phyloP scores from a whole-genome alignment of 176 grass and related monocot species.

The Oryza australiensis region DNA sequence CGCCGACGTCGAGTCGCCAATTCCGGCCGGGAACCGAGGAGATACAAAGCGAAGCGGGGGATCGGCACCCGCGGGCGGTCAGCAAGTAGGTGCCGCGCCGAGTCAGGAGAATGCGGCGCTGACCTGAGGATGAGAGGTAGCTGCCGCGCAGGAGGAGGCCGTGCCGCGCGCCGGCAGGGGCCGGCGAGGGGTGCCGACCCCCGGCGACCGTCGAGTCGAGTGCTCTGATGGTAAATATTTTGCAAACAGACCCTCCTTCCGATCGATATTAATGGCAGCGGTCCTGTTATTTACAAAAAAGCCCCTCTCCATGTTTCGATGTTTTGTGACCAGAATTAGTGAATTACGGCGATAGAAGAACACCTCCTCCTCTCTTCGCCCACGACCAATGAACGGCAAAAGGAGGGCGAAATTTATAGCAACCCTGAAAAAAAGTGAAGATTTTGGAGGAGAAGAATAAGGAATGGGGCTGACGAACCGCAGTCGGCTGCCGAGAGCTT shows the following conservation, averaged over 20 bases:
- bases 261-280: background rate
- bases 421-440: background rate
- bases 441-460: background rate
- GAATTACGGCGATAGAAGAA: background rate
- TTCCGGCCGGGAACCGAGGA: background rate
- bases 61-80: background rate
- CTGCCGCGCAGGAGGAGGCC: background rate
- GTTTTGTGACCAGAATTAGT: background rate
- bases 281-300: background rate
- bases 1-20: too few relatives aligned
- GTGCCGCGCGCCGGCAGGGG: background rate
- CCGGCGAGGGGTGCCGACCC: background rate
- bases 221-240: background rate
- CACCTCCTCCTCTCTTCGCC: too few relatives aligned
- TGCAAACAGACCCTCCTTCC: background rate
- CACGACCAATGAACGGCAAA: background rate
- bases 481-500: constrained; percentile 53
- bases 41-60: background rate
- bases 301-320: too few relatives aligned
- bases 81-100: too few relatives aligned
- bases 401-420: background rate
- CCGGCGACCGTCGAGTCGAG: background rate
- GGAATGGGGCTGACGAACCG: constrained; percentile 28
- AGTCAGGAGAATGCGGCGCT: too few relatives aligned
- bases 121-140: too few relatives aligned